Base-by-base conservation (phyloP, 1,284 basidiomycete genomes). In the Tilletia walkeri region DNA sequence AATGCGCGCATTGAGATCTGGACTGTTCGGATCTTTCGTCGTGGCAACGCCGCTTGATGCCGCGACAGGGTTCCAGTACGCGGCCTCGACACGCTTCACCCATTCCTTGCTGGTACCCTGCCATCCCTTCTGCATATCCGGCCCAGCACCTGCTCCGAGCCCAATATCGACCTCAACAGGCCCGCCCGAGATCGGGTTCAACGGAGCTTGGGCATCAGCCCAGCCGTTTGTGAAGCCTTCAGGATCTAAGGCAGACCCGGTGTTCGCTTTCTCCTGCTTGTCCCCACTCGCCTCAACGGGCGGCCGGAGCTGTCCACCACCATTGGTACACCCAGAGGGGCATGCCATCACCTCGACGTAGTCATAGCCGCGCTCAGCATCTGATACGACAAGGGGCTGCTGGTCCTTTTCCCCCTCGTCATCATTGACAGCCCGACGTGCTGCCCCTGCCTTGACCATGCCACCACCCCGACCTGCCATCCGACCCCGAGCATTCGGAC, bases 291-390 rank as follows among this genome's bases (percentile, higher is more conserved):
- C 69, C 7, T 36, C 72, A 7, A 34, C 70, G 0, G 80, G 80
- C 48, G 82, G 82, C 3, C 82, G 76, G 18, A 83, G 75, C 85
- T 99, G 96, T 1, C 96, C 96, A 36, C 96, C 95, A 2, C 96
- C 95, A 81, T 98, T 98, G 65, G 97, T 93, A 82, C 96, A 99
- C 5, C 96, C 96, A 0, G 92, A 90, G 0, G 96, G 96, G 85
- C 96, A 99, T 30, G 96, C 96, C 96, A 99, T 99, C 72, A 99
- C 94, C 81, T 99, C 96, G 65, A 99, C 91, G 84, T 95, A 99
- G 85, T 99, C 95, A 83, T 95, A 92, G 45, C 88, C 86, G 86
- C 67, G 88, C 88, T 72, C 88, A 86, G 65, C 81, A 75, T 81
- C 69, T 59, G 4, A 69, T 71, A 10, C 75, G 67, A 20, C 67